phyloP scores from a whole-genome alignment of 371 early-diverging fungal species.

The Dichotomocladium elegans region DNA sequence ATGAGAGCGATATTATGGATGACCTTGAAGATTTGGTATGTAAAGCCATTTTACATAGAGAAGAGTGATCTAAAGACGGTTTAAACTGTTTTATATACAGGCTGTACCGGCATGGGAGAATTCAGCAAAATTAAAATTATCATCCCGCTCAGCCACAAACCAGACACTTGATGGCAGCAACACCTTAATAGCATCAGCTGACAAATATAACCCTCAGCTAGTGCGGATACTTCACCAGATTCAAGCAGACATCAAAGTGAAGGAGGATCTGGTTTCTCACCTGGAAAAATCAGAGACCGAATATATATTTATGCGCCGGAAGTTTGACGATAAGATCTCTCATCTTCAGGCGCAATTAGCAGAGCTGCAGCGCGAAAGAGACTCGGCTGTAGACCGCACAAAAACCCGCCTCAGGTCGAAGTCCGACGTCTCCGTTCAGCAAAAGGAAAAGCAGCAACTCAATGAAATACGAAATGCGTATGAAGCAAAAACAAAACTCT shows the following conservation, averaged over 20 bases:
- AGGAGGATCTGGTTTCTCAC: conserved; percentile 51
- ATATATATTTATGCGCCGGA: conserved; percentile 51
- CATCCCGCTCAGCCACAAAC: not conserved
- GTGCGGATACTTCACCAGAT: conserved; percentile 61
- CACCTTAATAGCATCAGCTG: not conserved
- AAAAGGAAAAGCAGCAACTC: conserved; percentile 38
- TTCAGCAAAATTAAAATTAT: not conserved
- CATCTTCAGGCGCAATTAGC: conserved; percentile 54
- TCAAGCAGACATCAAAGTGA: conserved; percentile 67
- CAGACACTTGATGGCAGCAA: conserved; percentile 2
- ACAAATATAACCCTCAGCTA: conserved; percentile 29
- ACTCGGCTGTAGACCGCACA: conserved; percentile 54
- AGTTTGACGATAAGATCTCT: conserved; percentile 69
- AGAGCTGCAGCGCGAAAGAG: conserved; percentile 63
- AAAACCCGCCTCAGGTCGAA: conserved; percentile 23
- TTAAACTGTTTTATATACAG: not conserved
- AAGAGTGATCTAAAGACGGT: not conserved
- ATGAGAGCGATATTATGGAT: conserved; percentile 24
- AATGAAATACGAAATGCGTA: conserved; percentile 49
- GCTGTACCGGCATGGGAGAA: conserved; percentile 40
- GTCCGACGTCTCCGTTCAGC: conserved; percentile 17
- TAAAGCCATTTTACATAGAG: not conserved
- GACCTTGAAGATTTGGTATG: conserved; percentile 29
- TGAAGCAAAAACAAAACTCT: conserved; percentile 66
- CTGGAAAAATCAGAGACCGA: conserved; percentile 56